Evolutionary conservation across 306 rosid genomes (phyloP), one percentile per base, ranked within the genome.

Genomic region (Mimosa bimucronata): DNA sequence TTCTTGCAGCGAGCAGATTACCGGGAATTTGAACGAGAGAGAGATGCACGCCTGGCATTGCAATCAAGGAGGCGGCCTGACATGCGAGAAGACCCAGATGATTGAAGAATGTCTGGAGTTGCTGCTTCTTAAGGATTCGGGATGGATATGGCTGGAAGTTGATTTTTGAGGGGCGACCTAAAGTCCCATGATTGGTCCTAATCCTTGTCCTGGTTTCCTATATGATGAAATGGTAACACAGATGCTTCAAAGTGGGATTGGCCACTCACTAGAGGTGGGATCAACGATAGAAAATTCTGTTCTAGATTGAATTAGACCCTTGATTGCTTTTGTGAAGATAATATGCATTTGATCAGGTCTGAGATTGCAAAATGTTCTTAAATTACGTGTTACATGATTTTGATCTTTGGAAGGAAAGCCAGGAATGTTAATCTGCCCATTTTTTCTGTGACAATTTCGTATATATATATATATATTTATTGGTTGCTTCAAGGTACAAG

Each of bases 1-100:
- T 96, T 96, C 85, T 86, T 96, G 90, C 94, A 93, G 84, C 95
- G 98, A 84, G 38, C 99, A 62, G 99, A 96, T 79, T 96, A 88
- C 80, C 91, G 99, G 41, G 99, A 96, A 82, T 96, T 90, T 40
- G 99, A 96, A 83, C 92, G 98, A 38, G 98, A 96, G 88, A 91
- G 99, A 84, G 98, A 96, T 90, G 98, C 90, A 30, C 89, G 97
- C 16, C 75, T 96, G 73, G 93, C 97, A 40, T 65, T 84, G 88
- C 99, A 96, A 48, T 55, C 98, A 28, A 89, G 90, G 86, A 88
- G 96, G 77, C 87, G 88, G 86, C 86, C 97, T 1, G 98, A 95
- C 80, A 90, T 90, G 98, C 86, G 89, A 40, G 98, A 91, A 72
- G 98, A 89, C 21, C 86, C 83, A 8, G 67, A 73, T 85, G 88